Evolutionary conservation across 495 filamentous ascomycete species (phyloP).

Genomic region (Penicillium subrubescens): DNA sequence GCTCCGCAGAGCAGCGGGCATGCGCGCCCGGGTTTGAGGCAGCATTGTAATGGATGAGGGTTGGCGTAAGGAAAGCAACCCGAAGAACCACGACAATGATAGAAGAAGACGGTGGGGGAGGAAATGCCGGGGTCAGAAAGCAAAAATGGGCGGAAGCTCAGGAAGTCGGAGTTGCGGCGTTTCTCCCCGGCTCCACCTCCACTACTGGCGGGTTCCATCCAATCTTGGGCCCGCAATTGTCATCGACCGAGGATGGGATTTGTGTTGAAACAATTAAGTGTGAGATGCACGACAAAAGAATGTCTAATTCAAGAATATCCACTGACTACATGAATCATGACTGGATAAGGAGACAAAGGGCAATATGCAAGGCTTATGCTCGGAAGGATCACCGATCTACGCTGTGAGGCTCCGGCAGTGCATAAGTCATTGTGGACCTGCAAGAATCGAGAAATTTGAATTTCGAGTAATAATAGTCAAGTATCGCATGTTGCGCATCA

Average conservation of each 20-base stretch:
- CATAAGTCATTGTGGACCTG: background rate
- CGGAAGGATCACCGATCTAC: background rate
- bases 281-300: background rate
- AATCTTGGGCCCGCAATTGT: constrained; percentile 30
- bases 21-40: constrained; percentile 43
- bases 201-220: constrained; percentile 9
- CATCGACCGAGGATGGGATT: constrained; percentile 12
- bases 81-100: constrained; percentile 17
- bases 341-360: background rate
- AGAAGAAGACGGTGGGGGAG: constrained; percentile 18
- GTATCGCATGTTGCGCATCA: background rate
- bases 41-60: constrained; percentile 37
- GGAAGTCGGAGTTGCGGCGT: constrained; percentile 32
- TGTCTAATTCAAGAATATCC: background rate
- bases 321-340: background rate
- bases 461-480: background rate
- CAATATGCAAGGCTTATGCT: background rate
- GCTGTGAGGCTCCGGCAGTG: background rate
- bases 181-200: constrained; percentile 28
- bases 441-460: background rate
- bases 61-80: constrained; percentile 6
- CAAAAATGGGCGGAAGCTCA: constrained; percentile 24
- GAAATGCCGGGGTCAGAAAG: constrained; percentile 17
- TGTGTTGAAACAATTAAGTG: background rate
- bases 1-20: constrained; percentile 47